phyloP scores from a whole-genome alignment of 805 yeast species.

The Candida namnaoensis region DNA sequence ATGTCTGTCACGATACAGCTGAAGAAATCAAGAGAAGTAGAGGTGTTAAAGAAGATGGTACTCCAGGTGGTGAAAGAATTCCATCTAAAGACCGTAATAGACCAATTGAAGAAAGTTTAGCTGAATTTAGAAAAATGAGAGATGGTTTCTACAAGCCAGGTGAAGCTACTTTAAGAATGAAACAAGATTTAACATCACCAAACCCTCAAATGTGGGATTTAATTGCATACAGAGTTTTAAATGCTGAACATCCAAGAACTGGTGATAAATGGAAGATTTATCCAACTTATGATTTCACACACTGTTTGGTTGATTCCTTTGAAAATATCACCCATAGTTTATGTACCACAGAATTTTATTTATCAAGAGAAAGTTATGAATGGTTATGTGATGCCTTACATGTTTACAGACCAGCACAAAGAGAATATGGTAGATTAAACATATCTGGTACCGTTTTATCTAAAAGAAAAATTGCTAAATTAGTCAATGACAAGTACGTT shows the following conservation, averaged over 20 bases:
- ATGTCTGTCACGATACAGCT: slow-evolving; percentile 88
- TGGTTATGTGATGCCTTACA: slow-evolving; percentile 96
- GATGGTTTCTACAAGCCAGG: slow-evolving; percentile 86
- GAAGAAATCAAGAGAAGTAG: slow-evolving; percentile 87
- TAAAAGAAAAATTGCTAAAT: slow-evolving; percentile 90
- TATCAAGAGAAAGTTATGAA: slow-evolving; percentile 92
- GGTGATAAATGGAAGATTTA: slow-evolving; percentile 97
- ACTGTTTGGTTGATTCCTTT: slow-evolving; percentile 95
- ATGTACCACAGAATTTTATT: slow-evolving; percentile 91
- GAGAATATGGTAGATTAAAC: slow-evolving; percentile 96
- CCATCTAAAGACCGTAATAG: slow-evolving; percentile 73
- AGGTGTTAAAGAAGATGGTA: slow-evolving; percentile 87
- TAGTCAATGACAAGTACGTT: slow-evolving; percentile 74
- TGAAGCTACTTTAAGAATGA: slow-evolving; percentile 93
- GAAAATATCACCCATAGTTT: slow-evolving; percentile 94
- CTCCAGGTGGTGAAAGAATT: slow-evolving; percentile 86
- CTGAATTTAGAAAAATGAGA: slow-evolving; percentile 83
- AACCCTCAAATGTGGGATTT: slow-evolving; percentile 99
- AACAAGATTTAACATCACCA: slow-evolving; percentile 82
- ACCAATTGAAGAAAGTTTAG: slow-evolving; percentile 64
- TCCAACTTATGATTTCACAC: slow-evolving; percentile 98
- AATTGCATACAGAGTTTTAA: slow-evolving; percentile 90
- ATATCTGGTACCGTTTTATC: slow-evolving; percentile 91
- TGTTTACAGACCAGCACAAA: slow-evolving; percentile 96
- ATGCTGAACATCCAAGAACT: slow-evolving; percentile 92